phyloP scores from a whole-genome alignment of 2,329 filamentous ascomycete genomes.

The Aspergillus pseudoglaucus region DNA sequence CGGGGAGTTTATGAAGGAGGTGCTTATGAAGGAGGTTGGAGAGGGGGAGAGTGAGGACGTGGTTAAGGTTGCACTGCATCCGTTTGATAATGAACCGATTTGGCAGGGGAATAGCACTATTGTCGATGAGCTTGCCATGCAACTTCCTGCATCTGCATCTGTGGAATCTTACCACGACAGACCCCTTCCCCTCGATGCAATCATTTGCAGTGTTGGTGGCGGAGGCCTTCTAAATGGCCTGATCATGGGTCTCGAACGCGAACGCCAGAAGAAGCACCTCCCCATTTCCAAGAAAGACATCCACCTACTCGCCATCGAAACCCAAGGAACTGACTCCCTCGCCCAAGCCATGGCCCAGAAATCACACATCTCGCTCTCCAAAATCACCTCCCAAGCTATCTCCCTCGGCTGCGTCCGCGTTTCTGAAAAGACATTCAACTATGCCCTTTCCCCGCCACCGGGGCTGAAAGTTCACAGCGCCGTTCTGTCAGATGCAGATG shows the following conservation, averaged over 20 bases:
- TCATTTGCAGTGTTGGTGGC: constrained; percentile 74
- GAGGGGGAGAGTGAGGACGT: constrained; percentile 21
- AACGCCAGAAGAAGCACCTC: constrained; percentile 32
- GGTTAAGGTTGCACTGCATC: constrained; percentile 37
- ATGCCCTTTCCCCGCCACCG: constrained; percentile 45
- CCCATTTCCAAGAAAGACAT: constrained; percentile 14
- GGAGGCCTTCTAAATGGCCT: constrained; percentile 74
- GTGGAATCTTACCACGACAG: constrained; percentile 16
- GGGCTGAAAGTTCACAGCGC: constrained; percentile 50
- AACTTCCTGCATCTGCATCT: constrained; percentile 26
- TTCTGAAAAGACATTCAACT: constrained; percentile 60
- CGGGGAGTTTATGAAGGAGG: constrained; percentile 57
- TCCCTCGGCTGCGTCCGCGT: constrained; percentile 70
- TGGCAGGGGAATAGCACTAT: constrained; percentile 43
- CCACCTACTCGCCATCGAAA: constrained; percentile 67
- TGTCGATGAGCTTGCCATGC: constrained; percentile 37
- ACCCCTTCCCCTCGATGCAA: constrained; percentile 52
- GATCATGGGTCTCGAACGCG: constrained; percentile 58
- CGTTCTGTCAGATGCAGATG: constrained; percentile 68
- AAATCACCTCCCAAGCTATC: constrained; percentile 69
- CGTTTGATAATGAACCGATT: constrained; percentile 41
- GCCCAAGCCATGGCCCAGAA: constrained; percentile 50
- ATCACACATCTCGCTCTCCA: constrained; percentile 58
- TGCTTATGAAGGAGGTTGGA: constrained; percentile 32
- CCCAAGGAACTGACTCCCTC: constrained; percentile 64